phyloP scores from a whole-genome alignment of 2,329 filamentous ascomycete species.

The Colletotrichum echinochloae region DNA sequence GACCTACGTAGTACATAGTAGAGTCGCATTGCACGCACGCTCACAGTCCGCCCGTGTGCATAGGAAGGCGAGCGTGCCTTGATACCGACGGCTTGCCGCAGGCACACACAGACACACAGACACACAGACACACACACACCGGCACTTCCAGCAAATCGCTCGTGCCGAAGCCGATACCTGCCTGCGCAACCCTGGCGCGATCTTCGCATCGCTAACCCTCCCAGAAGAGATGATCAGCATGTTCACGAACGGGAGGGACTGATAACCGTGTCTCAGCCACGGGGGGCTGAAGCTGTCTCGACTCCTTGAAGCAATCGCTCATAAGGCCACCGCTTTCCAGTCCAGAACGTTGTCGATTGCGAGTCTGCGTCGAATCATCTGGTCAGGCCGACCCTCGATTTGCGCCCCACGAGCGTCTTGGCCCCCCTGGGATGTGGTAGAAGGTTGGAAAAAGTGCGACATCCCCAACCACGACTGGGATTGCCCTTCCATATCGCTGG shows the following conservation, averaged over 20 bases:
- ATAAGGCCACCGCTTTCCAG: conserved; percentile 18
- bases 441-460: not conserved
- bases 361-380: not conserved
- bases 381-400: not conserved
- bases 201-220: not conserved
- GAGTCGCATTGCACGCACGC: conserved; percentile 23
- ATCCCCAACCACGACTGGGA: conserved; percentile 6
- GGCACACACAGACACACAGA: too few species aligned
- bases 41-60: conserved; percentile 18
- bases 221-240: conserved; percentile 32
- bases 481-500: conserved; percentile 1
- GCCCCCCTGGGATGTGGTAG: not conserved
- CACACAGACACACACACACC: too few species aligned
- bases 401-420: not conserved
- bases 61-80: conserved; percentile 17
- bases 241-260: conserved; percentile 5
- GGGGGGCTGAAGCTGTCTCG: not conserved
- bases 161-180: conserved; percentile 11
- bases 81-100: conserved; percentile 1
- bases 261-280: conserved; percentile 28
- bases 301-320: not conserved
- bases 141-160: conserved; percentile 17
- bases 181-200: conserved; percentile 20
- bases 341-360: not conserved
- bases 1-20: not conserved